Base-by-base conservation (phyloP, 371 early-diverging fungal species). In the Saksenaea oblongispora region DNA sequence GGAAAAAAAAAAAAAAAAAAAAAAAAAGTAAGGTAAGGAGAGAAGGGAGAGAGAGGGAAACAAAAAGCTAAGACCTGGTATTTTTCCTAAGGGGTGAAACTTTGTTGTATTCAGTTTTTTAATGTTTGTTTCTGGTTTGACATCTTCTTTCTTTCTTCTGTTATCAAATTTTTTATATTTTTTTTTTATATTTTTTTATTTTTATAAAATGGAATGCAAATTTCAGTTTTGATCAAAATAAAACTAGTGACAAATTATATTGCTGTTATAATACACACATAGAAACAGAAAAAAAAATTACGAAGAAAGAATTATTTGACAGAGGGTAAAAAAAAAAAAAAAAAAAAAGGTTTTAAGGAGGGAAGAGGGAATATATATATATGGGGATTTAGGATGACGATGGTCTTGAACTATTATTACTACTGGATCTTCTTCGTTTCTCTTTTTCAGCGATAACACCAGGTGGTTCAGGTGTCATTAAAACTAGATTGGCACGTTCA, bases 371-470 rank as follows among this genome's bases (percentile, higher is more conserved):
- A 15, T 28, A 7, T 28, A 34, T 14, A 34, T 26, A 18, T 11
- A 34, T 18, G 9, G 34, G 35, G n/a, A n/a, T 17, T 58, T 13
- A 59, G 57, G 51, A 47, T 47, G 51, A 47, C 9, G 51, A 47
- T 47, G 51, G 51, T 47, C 61, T 51, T 47, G 54, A 24, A 35
- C 35, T 35, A 10, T 22, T 35, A 5, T 22, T 47, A 22, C 22
- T 22, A 10, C 22, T 22, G 5, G 35, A 34, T 37, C 58, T 59
- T 57, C 58, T 65, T 57, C 71, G 63, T 28, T 70, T 72, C 64
- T 75, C 75, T 60, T 80, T 80, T 59, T 77, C 76, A 24, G 80
- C 80, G 9, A 80, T 56, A 3, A 69, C 62, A n/a, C 80, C 80
- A 28, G 80, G 80, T 15, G 80, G 78, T 54, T 80, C 80, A 44